A percentile compares a stretch with the other conserved stretches of the same genome.
phyloP scores from a whole-genome alignment of 306 rosid genomes.

The Trifolium fragiferum region DNA sequence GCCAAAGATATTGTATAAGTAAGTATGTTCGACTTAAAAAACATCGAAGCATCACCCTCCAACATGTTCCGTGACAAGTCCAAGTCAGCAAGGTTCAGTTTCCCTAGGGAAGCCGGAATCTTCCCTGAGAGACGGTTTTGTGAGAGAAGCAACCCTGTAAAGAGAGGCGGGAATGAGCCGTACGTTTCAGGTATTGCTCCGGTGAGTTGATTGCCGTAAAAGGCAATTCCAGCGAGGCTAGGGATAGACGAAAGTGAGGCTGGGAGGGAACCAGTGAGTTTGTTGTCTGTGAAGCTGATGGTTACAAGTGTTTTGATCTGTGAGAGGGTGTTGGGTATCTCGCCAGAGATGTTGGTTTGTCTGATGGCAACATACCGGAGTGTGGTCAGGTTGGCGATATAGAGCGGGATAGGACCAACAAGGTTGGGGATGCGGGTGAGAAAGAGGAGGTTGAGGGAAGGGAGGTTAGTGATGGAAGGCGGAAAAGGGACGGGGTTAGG shows the following conservation, averaged over 20 bases:
- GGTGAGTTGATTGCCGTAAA: conserved; percentile 30
- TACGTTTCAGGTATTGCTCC: conserved; percentile 40
- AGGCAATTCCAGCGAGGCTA: conserved; percentile 36
- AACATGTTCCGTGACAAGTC: conserved; percentile 35
- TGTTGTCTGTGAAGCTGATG: conserved; percentile 39
- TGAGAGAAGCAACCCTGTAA: conserved; percentile 3
- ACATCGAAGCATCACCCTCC: conserved; percentile 46
- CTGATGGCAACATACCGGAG: conserved; percentile 15
- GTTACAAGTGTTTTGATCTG: conserved; percentile 35
- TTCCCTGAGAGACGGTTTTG: conserved; percentile 39
- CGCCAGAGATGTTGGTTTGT: conserved; percentile 36
- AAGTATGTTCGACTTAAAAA: conserved; percentile 26
- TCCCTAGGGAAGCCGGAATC: conserved; percentile 35
- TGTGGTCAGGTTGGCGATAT: conserved; percentile 17
- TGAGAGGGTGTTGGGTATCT: conserved; percentile 29
- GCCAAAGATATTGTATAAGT: conserved; percentile 26
- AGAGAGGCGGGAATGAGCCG: conserved; percentile 15
- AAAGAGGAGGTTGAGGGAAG: neutral
- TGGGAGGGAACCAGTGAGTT: conserved; percentile 34
- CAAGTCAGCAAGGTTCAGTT: conserved; percentile 28
- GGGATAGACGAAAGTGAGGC: conserved; percentile 36
- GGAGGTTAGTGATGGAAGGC: too few species aligned
- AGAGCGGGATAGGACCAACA: neutral
- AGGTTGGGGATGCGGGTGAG: conserved; percentile 13
- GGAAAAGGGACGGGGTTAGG: too few species aligned